A percentile compares a stretch with the other conserved stretches of the same genome.
These are phyloP conservation scores for Leccinum boreale DNA, from an alignment of 768 basidiomycete genomes.

Conservation along the genomic window DNA sequence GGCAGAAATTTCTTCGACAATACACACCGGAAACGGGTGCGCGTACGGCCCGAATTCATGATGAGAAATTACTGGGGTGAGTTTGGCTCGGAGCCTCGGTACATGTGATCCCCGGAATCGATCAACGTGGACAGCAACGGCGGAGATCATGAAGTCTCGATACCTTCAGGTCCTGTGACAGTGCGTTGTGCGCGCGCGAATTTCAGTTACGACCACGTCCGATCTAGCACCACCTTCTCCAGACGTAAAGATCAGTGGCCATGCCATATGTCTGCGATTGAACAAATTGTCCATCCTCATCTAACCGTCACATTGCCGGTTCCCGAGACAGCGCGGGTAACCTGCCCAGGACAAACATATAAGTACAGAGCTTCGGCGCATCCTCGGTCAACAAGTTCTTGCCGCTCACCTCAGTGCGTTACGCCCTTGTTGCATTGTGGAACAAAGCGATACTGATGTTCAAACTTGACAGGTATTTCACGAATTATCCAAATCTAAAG, in stretches of 20 bases:
- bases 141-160: neutral
- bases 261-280: too few species aligned
- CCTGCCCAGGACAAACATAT: neutral
- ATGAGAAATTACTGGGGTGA: too few species aligned
- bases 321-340: too few species aligned
- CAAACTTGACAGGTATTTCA: neutral
- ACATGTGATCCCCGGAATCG: neutral
- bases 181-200: too few species aligned
- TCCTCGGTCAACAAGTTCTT: neutral
- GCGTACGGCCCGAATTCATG: neutral
- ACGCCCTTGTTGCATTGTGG: neutral
- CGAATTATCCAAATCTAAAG: neutral
- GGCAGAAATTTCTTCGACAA: neutral
- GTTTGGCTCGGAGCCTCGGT: too few species aligned
- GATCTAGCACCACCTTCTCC: too few species aligned
- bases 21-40: neutral
- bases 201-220: too few species aligned
- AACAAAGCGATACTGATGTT: neutral
- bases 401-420: neutral
- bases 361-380: neutral
- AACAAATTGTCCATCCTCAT: too few species aligned
- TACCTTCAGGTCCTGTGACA: neutral
- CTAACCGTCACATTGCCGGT: too few species aligned
- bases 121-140: neutral
- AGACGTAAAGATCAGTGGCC: too few species aligned